These are phyloP conservation scores for Talaromyces marneffei DNA, from an alignment of 2,329 filamentous ascomycete species.

Conservation along the genomic window DNA sequence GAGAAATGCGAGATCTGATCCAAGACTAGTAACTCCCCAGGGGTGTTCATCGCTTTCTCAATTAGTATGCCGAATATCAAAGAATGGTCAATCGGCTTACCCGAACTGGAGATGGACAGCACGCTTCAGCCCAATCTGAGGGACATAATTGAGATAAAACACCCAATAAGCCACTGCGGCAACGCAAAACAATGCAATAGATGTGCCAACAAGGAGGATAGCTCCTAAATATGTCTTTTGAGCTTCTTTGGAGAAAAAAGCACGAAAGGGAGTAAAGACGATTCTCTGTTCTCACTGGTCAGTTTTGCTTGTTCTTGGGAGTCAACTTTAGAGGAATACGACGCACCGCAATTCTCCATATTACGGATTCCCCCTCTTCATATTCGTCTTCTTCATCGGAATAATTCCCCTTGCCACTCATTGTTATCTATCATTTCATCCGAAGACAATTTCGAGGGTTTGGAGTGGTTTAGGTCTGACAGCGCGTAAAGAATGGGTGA, in stretches of 20 bases:
- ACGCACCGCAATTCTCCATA: conserved; percentile 7
- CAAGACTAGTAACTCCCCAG: conserved; percentile 48
- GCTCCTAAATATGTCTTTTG: conserved; percentile 59
- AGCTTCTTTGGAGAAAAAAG: conserved; percentile 57
- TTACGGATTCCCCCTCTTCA: not conserved
- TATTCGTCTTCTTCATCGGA: conserved; percentile 6
- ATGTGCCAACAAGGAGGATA: conserved; percentile 49
- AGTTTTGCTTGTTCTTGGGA: not conserved
- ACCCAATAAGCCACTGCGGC: conserved; percentile 58
- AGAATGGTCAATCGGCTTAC: conserved; percentile 31
- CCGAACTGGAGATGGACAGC: conserved; percentile 62
- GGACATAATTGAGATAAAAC: conserved; percentile 66
- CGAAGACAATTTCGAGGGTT: not conserved
- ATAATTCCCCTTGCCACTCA: conserved; percentile 7
- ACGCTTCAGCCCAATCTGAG: conserved; percentile 57
- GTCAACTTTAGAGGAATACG: not conserved
- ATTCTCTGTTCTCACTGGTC: conserved; percentile 40
- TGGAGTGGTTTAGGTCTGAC: not conserved
- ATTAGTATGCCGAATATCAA: not conserved
- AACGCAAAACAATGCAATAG: conserved; percentile 51
- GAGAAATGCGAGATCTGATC: conserved; percentile 55
- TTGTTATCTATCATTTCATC: not conserved
- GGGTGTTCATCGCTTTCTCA: conserved; percentile 41
- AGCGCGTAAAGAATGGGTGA: conserved; percentile 10
- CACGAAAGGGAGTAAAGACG: conserved; percentile 49